Evolutionary conservation across 768 basidiomycete species (phyloP), one percentile per base, ranked within the genome.

Genomic region (Neoboletus magnificus): DNA sequence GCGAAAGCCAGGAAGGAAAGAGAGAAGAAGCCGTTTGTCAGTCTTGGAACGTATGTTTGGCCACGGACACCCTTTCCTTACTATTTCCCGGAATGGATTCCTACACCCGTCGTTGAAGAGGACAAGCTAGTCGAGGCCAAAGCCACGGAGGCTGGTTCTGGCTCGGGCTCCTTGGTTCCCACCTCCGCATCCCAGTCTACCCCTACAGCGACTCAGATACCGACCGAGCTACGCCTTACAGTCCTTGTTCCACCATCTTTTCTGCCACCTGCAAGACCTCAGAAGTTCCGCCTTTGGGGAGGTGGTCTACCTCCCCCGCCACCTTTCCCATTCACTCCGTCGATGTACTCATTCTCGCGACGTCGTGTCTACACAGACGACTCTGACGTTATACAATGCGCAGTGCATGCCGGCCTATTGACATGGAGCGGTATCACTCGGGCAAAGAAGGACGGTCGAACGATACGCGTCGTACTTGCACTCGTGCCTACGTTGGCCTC

Each of bases 341-440:
- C 63, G 3, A 55, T 61, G 36, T 62, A 63, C 54, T 67, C 65
- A 4, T 60, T 62, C 30, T 70, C 76, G 29, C 71, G 71, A 33
- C 74, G 82, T n/a, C 73, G 84, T 45, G 77, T 89, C 35, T 90
- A 90, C 71, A 90, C 88, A 0, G 87, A 90, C 69, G 88, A 90
- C 69, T 88, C 86, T 10, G 85, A 89, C 61, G 64, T 89, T 48
- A 82, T 87, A 63, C 64, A 85, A 39, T 86, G 85, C 52, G 86
- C 85, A 2, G 69, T 90, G 44, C 88, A 90, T 60, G 77, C 86
- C 0, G 88, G 88, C 8, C 66, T 74, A 46, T 64, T 79, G 33
- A 71, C 72, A 16, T 80, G 79, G 79, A 75, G 71, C 50, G 69
- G 64, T n/a, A 66, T 77, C 37, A 50, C 67, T 35, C 65, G 67